Evolutionary conservation across 257 asterid species (phyloP).

Genomic region (Capsicum pubescens): DNA sequence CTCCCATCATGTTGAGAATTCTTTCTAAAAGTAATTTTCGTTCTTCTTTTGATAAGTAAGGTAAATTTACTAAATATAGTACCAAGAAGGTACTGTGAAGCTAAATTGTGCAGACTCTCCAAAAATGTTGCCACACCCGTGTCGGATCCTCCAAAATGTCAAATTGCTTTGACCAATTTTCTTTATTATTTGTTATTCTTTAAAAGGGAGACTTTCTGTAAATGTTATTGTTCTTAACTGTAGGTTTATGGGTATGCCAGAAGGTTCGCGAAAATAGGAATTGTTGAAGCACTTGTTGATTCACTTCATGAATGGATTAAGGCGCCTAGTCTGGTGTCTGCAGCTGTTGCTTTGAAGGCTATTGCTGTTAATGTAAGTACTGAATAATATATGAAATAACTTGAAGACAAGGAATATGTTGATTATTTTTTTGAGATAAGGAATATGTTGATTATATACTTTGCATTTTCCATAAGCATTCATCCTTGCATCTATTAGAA

Average conservation of each 20-base stretch:
- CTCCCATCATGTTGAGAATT: background rate
- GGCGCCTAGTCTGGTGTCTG: constrained; percentile 69
- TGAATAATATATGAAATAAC: background rate
- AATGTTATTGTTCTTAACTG: constrained; percentile 26
- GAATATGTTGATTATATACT: constrained; percentile 16
- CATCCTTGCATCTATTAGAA: background rate
- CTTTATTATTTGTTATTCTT: constrained; percentile 17
- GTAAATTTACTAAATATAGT: background rate
- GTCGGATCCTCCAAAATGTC: too few species aligned
- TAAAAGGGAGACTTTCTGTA: constrained; percentile 4
- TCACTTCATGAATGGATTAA: constrained; percentile 74
- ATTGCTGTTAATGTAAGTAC: constrained; percentile 90
- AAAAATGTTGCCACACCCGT: too few species aligned
- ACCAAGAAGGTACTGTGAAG: constrained; percentile 10
- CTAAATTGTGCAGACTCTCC: background rate
- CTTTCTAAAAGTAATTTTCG: too few species aligned
- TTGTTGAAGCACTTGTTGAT: constrained; percentile 73
- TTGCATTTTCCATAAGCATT: background rate
- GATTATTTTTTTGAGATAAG: background rate
- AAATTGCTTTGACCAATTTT: constrained; percentile 11
- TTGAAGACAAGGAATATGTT: constrained; percentile 27
- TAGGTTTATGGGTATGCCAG: constrained; percentile 97
- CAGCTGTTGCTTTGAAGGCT: constrained; percentile 80
- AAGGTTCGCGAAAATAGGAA: constrained; percentile 75
- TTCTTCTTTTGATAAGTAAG: background rate